Base-by-base conservation (phyloP, 495 filamentous ascomycete species). In the Aspergillus olivimuriae region DNA sequence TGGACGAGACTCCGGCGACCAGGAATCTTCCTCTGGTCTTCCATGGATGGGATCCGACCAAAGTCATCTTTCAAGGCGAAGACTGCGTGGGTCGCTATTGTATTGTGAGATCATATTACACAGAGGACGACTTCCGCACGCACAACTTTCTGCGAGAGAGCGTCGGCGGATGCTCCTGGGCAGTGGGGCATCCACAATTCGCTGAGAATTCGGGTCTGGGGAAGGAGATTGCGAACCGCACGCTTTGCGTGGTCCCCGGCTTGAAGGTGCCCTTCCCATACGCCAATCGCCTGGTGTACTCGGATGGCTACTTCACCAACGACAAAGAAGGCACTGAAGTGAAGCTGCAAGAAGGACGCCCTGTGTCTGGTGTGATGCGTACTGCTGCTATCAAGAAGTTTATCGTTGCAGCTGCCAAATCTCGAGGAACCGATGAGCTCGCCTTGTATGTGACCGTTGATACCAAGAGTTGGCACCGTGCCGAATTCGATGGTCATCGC, bases 391-490 rank as follows among this genome's bases (percentile, higher is more conserved):
- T 94, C 39, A 92, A 89, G 56, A 83, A 84, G 44, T 96, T 83
- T 57, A 63, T 98, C 30, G 78, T 98, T 9, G 88, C 81, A 14
- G 91, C 90, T 15, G 82, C 84, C 20, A 82, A 80, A 50, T 84
- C 87, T 18, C 68, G 78, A 24, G 81, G 83, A 22, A 94, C 89
- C 1, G 80, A 84, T 38, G 94, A 98, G 63, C 81, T 94, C 73
- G 89, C 89, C 16, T 73, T 98, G 47, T 98, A 81, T 51, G 74
- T 83, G 23, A 87, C 85, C 10, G 78, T 85, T 51, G 89, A 98
- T 58, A 78, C 87, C 20, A 66, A 72, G 22, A 82, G 73, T 20
- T 98, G 92, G 92, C 85, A 95, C 56, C 81, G 87, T n/a, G 92
- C 91, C 37, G 75, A 91, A 48, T 97, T 98, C 62, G 83, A 83